Evolutionary conservation across 148 eudicot species (phyloP), one percentile per base, ranked within the genome.

Genomic region (Amaranthus cruentus): DNA sequence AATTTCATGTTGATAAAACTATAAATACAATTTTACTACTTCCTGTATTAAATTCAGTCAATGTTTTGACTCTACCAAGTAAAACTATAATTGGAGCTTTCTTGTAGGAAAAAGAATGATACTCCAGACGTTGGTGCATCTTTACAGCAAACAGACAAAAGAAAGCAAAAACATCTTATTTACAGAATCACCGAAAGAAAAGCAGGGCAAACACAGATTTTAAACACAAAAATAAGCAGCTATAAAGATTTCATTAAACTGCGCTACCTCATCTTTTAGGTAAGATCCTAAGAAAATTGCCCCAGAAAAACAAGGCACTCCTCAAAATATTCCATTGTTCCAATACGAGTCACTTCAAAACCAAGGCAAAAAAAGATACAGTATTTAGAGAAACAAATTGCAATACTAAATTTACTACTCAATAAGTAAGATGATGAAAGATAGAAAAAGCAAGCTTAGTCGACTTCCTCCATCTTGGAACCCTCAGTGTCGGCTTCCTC

Each of bases 381-480:
- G 46, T 67, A 67, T 67, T 67, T 47, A 63, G 53, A 44, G 18
- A 5, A 5, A 62, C 42, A 0, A 52, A 51, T 38, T 15, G 47
- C 46, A 50, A 46, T 57, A 55, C 52, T 64, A 64, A 10, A 18
- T 54, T 54, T 18, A 59, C 64, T 55, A 66, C 38, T 49, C 55
- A 56, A 64, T 55, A 56, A n/a, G 15, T 51, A 6, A 28, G 10
- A 51, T 18, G 46, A 55, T 13, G 9, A 47, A 47, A 10, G 42
- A 5, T 54, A 28, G 2, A 47, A 47, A 12, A 65, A 28, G 47
- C 6, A 53, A 56, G 63, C 75, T 82, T 84, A 87, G 77, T 88
- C 91, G 15, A 88, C 91, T 53, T 88, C 91, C 83, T 88, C 91
- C 89, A 86, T 86, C 91, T 88, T 88, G 84, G 86, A 82, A 43